A percentile compares a stretch with the other conserved stretches of the same genome.
Evolutionary conservation across 2,329 filamentous ascomycete species (phyloP).

Genomic region (Beauveria varroae): DNA sequence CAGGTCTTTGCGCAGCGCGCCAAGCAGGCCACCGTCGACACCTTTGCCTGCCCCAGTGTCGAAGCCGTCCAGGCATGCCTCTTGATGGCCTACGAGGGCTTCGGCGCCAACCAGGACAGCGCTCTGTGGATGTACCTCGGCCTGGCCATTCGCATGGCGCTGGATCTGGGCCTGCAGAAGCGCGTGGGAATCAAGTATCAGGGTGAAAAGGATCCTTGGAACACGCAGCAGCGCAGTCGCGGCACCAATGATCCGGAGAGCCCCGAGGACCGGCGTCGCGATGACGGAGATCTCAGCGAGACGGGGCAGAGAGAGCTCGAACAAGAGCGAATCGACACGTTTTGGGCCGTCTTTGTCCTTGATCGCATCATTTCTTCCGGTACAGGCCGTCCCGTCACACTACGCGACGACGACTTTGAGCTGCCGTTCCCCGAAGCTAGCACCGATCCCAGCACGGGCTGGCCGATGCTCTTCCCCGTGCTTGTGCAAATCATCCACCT

Average conservation of each 20-base stretch:
- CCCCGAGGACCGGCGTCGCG: slow-evolving; percentile 34
- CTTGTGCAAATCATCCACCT: slow-evolving; percentile 79
- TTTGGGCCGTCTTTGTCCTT: slow-evolving; percentile 85
- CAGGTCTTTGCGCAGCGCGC: slow-evolving; percentile 73
- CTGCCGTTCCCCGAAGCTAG: slow-evolving; percentile 55
- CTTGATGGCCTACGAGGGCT: slow-evolving; percentile 80
- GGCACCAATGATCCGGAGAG: slow-evolving; percentile 25
- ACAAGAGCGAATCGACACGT: slow-evolving; percentile 76
- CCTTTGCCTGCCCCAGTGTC: slow-evolving; percentile 74
- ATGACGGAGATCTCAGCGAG: slow-evolving; percentile 34
- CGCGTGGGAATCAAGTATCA: slow-evolving; percentile 63
- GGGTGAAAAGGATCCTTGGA: slow-evolving; percentile 44
- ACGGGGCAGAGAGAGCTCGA: slow-evolving; percentile 60
- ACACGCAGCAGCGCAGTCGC: slow-evolving; percentile 36
- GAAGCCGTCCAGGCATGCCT: slow-evolving; percentile 78
- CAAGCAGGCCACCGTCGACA: slow-evolving; percentile 74
- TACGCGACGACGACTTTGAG: slow-evolving; percentile 80
- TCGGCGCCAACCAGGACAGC: slow-evolving; percentile 81
- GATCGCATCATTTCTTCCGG: slow-evolving; percentile 84
- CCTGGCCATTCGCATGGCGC: slow-evolving; percentile 75
- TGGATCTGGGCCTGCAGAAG: slow-evolving; percentile 75
- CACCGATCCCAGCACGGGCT: slow-evolving; percentile 50
- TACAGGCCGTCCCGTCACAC: slow-evolving; percentile 74
- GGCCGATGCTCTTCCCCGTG: slow-evolving; percentile 72
- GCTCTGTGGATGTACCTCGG: slow-evolving; percentile 92